Evolutionary conservation across 139 green algal genomes (phyloP).

Genomic region (Closterium sp.): DNA sequence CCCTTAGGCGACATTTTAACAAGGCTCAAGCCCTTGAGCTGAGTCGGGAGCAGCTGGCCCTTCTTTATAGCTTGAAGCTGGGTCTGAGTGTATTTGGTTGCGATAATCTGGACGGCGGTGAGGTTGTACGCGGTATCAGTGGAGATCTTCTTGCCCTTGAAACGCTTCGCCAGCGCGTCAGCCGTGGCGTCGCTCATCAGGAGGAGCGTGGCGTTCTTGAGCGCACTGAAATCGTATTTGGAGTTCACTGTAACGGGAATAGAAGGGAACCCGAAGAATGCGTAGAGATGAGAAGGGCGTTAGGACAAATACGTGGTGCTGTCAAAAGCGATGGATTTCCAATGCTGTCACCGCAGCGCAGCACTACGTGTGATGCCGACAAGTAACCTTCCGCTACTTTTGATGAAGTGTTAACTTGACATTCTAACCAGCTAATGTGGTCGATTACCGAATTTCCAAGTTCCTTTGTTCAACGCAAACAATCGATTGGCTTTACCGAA

Average conservation of each 20-base stretch:
- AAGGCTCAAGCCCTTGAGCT: neutral
- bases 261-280: neutral
- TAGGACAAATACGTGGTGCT: too few relatives aligned
- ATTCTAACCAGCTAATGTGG: too few relatives aligned
- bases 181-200: neutral
- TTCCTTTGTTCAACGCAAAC: too few relatives aligned
- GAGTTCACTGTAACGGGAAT: neutral
- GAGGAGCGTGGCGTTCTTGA: neutral
- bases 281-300: neutral
- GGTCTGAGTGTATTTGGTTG: neutral
- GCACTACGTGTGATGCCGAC: too few relatives aligned
- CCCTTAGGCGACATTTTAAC: neutral
- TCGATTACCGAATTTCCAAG: too few relatives aligned
- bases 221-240: neutral
- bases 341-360: too few relatives aligned
- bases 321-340: too few relatives aligned
- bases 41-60: neutral
- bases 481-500: too few relatives aligned
- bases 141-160: neutral
- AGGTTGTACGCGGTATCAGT: neutral
- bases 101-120: neutral
- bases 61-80: neutral
- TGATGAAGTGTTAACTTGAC: too few relatives aligned
- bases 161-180: neutral
- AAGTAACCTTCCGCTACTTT: too few relatives aligned